Evolutionary conservation across 371 early-diverging fungal species (phyloP).

Genomic region (Mortierella polycephala): DNA sequence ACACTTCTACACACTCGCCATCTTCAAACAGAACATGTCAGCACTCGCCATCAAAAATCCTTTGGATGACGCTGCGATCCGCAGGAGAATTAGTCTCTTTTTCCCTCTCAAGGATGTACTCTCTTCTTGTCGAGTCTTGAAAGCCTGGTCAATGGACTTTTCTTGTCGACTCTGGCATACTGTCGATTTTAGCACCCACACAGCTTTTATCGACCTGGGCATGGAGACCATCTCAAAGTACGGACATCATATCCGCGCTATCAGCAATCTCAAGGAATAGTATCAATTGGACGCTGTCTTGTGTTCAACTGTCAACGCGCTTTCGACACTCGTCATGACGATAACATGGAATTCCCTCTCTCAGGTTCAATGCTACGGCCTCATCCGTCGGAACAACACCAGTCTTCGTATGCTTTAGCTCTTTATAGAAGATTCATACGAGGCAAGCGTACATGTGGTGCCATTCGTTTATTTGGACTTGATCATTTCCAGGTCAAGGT

Average conservation of each 20-base stretch:
- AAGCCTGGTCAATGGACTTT: slow-evolving; percentile 14
- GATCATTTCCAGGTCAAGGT: too few species aligned
- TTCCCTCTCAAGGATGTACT: slow-evolving; percentile 13
- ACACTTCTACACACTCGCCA: too few species aligned
- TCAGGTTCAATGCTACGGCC: neutral
- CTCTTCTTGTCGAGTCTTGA: slow-evolving; percentile 13
- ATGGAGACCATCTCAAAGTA: neutral
- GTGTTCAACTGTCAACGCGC: neutral
- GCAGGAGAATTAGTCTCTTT: slow-evolving; percentile 11
- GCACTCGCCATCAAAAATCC: slow-evolving; percentile 13
- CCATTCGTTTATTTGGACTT: neutral
- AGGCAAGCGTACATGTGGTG: too few species aligned
- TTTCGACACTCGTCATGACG: neutral
- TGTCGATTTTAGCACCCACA: slow-evolving; percentile 6
- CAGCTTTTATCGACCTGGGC: neutral
- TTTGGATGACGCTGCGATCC: slow-evolving; percentile 5
- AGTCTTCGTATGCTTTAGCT: neutral
- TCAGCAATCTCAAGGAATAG: neutral
- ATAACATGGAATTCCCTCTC: neutral
- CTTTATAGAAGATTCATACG: too few species aligned
- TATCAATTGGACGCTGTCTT: neutral
- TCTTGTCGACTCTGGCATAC: slow-evolving; percentile 10
- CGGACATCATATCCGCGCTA: slow-evolving; percentile 15
- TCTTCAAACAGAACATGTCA: too few species aligned
- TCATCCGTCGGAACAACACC: slow-evolving; percentile 10